A percentile compares a stretch with the other conserved stretches of the same genome.
Conservation (phyloP, 345 rosid genomes). For the Noccaea bulbosa region DNA sequence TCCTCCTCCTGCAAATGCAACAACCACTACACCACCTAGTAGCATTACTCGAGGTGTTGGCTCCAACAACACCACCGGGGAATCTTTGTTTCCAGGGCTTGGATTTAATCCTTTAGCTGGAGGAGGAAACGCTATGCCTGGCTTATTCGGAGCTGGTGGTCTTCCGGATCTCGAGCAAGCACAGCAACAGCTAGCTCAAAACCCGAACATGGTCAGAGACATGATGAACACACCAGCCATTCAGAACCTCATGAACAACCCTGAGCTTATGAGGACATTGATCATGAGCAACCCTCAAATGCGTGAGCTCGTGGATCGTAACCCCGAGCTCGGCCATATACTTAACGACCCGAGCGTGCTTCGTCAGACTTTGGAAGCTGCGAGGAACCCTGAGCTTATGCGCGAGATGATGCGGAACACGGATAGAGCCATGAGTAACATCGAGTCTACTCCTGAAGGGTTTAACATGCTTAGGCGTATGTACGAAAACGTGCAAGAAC, state of each 20-base stretch:
- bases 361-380: constrained; percentile 74
- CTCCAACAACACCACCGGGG: constrained; percentile 52
- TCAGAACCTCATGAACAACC: constrained; percentile 77
- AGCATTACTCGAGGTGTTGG: constrained; percentile 59
- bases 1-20: constrained; percentile 51
- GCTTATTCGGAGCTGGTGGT: constrained; percentile 62
- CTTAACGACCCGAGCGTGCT: constrained; percentile 76
- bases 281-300: constrained; percentile 80
- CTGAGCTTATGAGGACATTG: constrained; percentile 69
- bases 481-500: constrained; percentile 85
- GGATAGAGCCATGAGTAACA: constrained; percentile 80
- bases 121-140: constrained; percentile 51
- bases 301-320: constrained; percentile 81
- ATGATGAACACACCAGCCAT: constrained; percentile 74
- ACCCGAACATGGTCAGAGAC: constrained; percentile 78
- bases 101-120: constrained; percentile 59
- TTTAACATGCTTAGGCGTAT: constrained; percentile 82
- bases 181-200: constrained; percentile 68
- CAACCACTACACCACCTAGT: constrained; percentile 39
- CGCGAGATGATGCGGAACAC: constrained; percentile 84
- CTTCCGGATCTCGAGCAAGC: constrained; percentile 73
- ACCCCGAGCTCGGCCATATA: constrained; percentile 83
- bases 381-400: constrained; percentile 85
- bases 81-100: constrained; percentile 71
- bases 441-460: constrained; percentile 75